phyloP scores from a whole-genome alignment of 2,329 filamentous ascomycete species.

The Fusarium kyushuense region DNA sequence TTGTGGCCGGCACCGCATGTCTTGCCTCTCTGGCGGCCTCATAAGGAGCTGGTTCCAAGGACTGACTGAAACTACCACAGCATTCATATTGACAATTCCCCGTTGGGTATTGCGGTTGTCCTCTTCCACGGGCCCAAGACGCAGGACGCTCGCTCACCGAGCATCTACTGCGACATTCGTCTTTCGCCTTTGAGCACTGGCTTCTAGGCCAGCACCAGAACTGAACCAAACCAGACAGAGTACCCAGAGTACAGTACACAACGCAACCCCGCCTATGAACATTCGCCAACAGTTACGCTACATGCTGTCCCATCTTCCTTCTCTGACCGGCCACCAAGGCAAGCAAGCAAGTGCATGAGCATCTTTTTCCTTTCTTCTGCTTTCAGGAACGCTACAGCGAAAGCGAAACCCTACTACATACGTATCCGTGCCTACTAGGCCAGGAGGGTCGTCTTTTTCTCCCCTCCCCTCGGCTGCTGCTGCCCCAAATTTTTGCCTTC shows the following conservation, averaged over 20 bases:
- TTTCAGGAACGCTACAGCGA: conserved; percentile 31
- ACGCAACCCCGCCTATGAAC: conserved; percentile 33
- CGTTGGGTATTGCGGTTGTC: conserved; percentile 34
- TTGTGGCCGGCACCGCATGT: conserved; percentile 45
- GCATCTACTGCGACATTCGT: conserved; percentile 21
- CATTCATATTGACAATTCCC: conserved; percentile 35
- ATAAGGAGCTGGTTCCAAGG: conserved; percentile 48
- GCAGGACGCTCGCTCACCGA: conserved; percentile 38
- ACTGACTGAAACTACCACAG: conserved; percentile 35
- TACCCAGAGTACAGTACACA: conserved; percentile 22
- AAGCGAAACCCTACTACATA: conserved; percentile 28
- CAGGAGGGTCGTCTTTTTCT: conserved; percentile 15
- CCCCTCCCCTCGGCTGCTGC: conserved; percentile 20
- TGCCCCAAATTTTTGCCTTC: conserved; percentile 40
- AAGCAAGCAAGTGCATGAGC: conserved; percentile 27
- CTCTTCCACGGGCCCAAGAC: conserved; percentile 29
- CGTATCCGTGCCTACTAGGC: background rate
- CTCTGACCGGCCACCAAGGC: conserved; percentile 20
- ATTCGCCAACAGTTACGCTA: conserved; percentile 38
- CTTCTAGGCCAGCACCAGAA: conserved; percentile 28
- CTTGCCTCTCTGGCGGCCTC: conserved; percentile 48
- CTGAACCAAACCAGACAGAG: background rate
- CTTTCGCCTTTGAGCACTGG: conserved; percentile 26
- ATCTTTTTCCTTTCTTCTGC: conserved; percentile 46
- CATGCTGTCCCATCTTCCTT: conserved; percentile 28